Conservation (phyloP, 805 yeast genomes). For the Lachancea meyersii region DNA sequence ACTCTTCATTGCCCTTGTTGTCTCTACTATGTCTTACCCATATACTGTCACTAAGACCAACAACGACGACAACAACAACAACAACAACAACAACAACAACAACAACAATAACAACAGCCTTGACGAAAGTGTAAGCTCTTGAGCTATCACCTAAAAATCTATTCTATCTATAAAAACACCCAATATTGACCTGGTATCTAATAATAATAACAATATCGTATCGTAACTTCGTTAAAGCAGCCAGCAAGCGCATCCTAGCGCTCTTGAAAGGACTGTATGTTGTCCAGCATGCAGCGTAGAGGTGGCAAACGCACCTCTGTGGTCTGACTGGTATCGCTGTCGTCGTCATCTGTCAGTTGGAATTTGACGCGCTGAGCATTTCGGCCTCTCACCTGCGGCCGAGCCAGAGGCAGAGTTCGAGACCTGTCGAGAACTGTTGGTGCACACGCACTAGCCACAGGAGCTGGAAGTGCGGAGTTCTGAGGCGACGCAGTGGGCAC, state of each 20-base stretch:
- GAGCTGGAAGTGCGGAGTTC: neutral
- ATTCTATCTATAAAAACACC: no score
- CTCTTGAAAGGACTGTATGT: constrained; percentile 7
- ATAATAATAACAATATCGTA: neutral
- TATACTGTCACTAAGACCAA: no score
- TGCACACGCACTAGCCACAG: neutral
- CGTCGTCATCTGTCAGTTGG: constrained; percentile 11
- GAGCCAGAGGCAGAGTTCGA: neutral
- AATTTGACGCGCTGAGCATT: constrained; percentile 6
- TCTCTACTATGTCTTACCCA: no score
- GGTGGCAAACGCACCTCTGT: constrained; percentile 24
- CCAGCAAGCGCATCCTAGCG: neutral
- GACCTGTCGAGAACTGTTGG: neutral
- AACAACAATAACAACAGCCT: no score
- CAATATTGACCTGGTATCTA: no score
- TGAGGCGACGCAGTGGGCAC: neutral
- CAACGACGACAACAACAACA: no score
- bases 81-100: no score
- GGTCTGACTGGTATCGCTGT: constrained; percentile 14
- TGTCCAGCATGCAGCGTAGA: constrained; percentile 18
- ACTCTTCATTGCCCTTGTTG: neutral
- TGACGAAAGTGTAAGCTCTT: no score
- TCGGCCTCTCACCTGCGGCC: constrained; percentile 2
- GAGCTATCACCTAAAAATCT: no score
- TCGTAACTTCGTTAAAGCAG: neutral